phyloP scores from a whole-genome alignment of 306 rosid species.

The Erythrophleum fordii region DNA sequence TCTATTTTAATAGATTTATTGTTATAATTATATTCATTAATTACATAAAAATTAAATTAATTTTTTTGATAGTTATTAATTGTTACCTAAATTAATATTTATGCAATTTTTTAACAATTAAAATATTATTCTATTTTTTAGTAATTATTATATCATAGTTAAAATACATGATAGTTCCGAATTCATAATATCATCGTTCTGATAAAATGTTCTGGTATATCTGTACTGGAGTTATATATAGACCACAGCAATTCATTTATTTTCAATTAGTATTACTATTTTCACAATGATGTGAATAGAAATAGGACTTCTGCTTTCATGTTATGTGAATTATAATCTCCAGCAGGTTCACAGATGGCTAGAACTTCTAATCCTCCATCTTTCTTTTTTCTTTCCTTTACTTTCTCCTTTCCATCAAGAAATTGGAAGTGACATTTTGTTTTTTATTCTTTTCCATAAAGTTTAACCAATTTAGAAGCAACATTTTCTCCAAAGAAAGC shows the following conservation, averaged over 20 bases:
- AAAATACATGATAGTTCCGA: too few relatives aligned
- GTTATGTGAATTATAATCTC: not conserved
- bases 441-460: conserved; percentile 34
- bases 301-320: not conserved
- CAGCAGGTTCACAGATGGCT: not conserved
- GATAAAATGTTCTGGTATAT: too few relatives aligned
- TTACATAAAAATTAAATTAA: not conserved
- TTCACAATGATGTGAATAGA: not conserved
- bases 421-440: conserved; percentile 37
- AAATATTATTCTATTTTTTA: too few relatives aligned
- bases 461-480: conserved; percentile 43
- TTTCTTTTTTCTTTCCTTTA: not conserved
- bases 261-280: not conserved
- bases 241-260: not conserved
- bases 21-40: not conserved
- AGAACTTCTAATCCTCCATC: not conserved
- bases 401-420: conserved; percentile 2
- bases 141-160: too few relatives aligned
- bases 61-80: not conserved
- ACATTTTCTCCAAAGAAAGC: conserved; percentile 36
- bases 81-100: not conserved
- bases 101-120: too few relatives aligned
- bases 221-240: not conserved
- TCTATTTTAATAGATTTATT: not conserved
- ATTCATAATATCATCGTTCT: too few relatives aligned